Evolutionary conservation across 2,329 filamentous ascomycete genomes (phyloP).

Genomic region (Talaromyces sp.): DNA sequence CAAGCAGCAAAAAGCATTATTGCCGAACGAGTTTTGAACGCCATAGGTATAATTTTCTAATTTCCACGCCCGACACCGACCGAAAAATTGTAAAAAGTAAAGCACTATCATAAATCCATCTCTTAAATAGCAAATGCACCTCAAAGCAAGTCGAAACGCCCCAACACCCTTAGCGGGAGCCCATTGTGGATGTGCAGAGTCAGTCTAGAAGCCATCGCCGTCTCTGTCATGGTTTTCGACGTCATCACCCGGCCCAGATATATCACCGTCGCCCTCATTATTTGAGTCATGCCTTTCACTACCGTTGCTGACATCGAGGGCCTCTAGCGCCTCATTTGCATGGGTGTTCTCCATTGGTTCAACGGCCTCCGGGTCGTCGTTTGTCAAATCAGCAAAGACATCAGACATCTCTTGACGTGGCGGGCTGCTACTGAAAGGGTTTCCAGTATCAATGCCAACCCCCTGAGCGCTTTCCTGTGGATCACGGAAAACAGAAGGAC

Average conservation of each 20-base stretch:
- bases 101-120: conserved; percentile 2
- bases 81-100: not conserved
- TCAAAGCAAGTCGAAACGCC: not conserved
- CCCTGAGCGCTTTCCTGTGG: conserved; percentile 33
- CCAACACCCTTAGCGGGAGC: not conserved
- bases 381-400: conserved; percentile 49
- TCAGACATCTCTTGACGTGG: conserved; percentile 44
- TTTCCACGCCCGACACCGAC: conserved; percentile 11
- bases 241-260: conserved; percentile 14
- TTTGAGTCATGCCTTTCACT: conserved; percentile 35
- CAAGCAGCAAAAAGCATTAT: not conserved
- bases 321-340: conserved; percentile 49
- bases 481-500: conserved; percentile 37
- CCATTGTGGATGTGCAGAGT: no score
- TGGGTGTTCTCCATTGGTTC: conserved; percentile 46
- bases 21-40: conserved; percentile 11
- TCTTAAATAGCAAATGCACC: not conserved
- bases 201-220: conserved; percentile 20
- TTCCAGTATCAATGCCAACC: conserved; percentile 33
- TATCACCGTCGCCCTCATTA: conserved; percentile 26
- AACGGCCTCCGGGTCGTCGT: conserved; percentile 42
- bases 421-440: conserved; percentile 38
- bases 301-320: conserved; percentile 40
- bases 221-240: conserved; percentile 14
- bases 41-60: conserved; percentile 16